phyloP scores from a whole-genome alignment of 2,329 filamentous ascomycete genomes.

The Metarhizium anisopliae region DNA sequence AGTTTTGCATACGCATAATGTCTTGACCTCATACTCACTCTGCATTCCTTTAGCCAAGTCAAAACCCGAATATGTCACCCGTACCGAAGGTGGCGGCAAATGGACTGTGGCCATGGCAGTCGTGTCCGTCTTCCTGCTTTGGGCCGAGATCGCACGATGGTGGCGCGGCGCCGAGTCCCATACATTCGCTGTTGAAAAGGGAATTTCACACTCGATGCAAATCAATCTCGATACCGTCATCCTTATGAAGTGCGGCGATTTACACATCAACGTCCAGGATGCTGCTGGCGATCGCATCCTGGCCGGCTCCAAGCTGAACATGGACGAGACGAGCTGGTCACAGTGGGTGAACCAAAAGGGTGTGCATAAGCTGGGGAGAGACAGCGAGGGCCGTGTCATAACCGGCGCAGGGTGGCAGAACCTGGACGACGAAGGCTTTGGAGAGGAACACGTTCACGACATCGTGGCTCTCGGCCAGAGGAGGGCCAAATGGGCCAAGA shows the following conservation, averaged over 20 bases:
- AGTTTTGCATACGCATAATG: too few species aligned
- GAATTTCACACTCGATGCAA: constrained; percentile 77
- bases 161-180: constrained; percentile 77
- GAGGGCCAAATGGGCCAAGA: constrained; percentile 64
- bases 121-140: constrained; percentile 65
- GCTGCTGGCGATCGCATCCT: constrained; percentile 86
- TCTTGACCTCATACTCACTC: not conserved
- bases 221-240: constrained; percentile 95
- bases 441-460: constrained; percentile 82
- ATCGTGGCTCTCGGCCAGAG: constrained; percentile 64
- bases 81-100: constrained; percentile 79
- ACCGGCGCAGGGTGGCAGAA: constrained; percentile 49
- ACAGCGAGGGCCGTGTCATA: constrained; percentile 43
- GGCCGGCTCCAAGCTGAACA: constrained; percentile 63
- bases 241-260: constrained; percentile 73
- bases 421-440: constrained; percentile 56
- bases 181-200: constrained; percentile 89
- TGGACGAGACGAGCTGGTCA: constrained; percentile 70
- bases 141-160: constrained; percentile 74
- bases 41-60: constrained; percentile 64
- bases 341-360: constrained; percentile 71
- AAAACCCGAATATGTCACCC: constrained; percentile 83
- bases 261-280: constrained; percentile 97
- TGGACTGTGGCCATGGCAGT: constrained; percentile 80
- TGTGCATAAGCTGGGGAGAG: constrained; percentile 50